Percentiles rank a stretch among this genome's conserved stretches.
Conservation (phyloP, 106 monocot species). For the Narthecium ossifragum region DNA sequence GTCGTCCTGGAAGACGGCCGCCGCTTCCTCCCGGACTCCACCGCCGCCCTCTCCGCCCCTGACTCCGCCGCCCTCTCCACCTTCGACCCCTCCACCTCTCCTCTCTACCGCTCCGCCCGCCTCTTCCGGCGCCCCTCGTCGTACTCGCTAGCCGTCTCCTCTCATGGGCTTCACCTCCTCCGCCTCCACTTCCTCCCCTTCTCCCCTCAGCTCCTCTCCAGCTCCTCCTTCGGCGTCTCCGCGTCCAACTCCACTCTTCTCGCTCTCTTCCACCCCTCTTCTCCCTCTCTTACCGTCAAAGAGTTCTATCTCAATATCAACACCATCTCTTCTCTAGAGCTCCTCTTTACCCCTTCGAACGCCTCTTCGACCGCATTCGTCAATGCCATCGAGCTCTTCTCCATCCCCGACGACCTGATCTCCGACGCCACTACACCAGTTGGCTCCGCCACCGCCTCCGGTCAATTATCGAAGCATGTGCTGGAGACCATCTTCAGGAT, state of each 20-base stretch:
- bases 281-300: conserved; percentile 9
- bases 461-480: not conserved
- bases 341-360: not conserved
- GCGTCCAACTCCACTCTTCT: conserved; percentile 27
- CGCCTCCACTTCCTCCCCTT: conserved; percentile 65
- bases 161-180: conserved; percentile 26
- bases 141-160: conserved; percentile 19
- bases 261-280: not conserved
- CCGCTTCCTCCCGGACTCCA: no score
- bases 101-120: conserved; percentile 37
- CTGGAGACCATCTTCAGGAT: conserved; percentile 19
- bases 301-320: conserved; percentile 17
- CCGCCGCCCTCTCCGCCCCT: not conserved
- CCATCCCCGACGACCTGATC: conserved; percentile 13
- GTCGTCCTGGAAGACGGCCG: no score
- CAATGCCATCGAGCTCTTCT: conserved; percentile 21
- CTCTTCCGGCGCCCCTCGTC: conserved; percentile 20
- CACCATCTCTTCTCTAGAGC: not conserved
- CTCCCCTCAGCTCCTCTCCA: conserved; percentile 22
- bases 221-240: conserved; percentile 38
- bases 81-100: not conserved
- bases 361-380: conserved; percentile 10
- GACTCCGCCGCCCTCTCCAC: not conserved
- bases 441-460: not conserved
- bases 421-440: not conserved